Evolutionary conservation across 306 rosid species (phyloP).

Genomic region (Sindora glabra): DNA sequence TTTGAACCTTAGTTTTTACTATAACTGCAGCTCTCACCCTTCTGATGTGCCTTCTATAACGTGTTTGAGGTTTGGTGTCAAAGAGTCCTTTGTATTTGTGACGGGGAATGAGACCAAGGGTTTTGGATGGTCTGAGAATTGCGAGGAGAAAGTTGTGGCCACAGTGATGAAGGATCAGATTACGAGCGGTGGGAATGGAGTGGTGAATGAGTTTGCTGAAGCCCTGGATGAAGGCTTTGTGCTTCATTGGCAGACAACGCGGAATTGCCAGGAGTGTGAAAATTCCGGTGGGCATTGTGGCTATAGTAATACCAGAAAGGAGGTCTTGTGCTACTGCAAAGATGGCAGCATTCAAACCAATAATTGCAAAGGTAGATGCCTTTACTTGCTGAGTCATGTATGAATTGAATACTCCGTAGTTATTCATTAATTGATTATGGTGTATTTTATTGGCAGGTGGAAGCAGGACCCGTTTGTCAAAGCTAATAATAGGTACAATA

Average conservation of each 20-base stretch:
- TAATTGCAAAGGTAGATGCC: slow-evolving; percentile 17
- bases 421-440: neutral
- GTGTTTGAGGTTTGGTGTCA: slow-evolving; percentile 10
- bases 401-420: neutral
- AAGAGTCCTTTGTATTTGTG: slow-evolving; percentile 27
- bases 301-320: neutral
- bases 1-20: slow-evolving; percentile 25
- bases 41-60: neutral
- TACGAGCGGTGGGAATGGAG: neutral
- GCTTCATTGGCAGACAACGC: slow-evolving; percentile 20
- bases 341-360: slow-evolving; percentile 18
- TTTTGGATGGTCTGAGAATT: slow-evolving; percentile 22
- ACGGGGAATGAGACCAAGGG: slow-evolving; percentile 13
- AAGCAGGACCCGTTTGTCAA: slow-evolving; percentile 13
- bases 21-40: slow-evolving; percentile 27
- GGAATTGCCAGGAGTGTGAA: slow-evolving; percentile 16
- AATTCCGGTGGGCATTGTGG: slow-evolving; percentile 27
- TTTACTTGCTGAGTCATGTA: neutral
- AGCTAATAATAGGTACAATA: slow-evolving; percentile 12
- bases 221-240: slow-evolving; percentile 33
- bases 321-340: slow-evolving; percentile 24
- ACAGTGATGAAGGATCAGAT: slow-evolving; percentile 27
- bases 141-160: slow-evolving; percentile 11
- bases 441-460: slow-evolving; percentile 17
- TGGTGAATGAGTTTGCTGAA: slow-evolving; percentile 14